Evolutionary conservation across 768 basidiomycete genomes (phyloP), one percentile per base, ranked within the genome.

Genomic region (Pulveroboletus sp.): DNA sequence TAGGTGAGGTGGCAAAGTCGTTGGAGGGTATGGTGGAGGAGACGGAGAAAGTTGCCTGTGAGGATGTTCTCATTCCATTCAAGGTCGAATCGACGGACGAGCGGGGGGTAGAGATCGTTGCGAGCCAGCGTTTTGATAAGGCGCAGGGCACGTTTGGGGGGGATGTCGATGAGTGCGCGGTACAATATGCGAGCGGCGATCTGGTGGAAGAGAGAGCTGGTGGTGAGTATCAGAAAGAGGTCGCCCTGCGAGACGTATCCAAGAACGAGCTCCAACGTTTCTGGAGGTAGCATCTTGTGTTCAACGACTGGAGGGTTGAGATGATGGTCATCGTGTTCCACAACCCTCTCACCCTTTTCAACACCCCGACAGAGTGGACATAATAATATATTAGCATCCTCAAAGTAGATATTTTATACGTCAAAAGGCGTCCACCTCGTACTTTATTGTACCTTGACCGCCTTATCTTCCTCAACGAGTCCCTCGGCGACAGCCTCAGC

Each of bases 401-500:
- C 18, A 52, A 57, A 6, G 31, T 39, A 3, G 12, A 21, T 31
- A 14, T 14, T 17, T 12, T 26, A 11, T n/a, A 30, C 17, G 18
- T 21, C 21, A 21, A 17, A 28, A 6, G n/a, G 45, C 37, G 17
- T 47, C 21, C 21, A 3, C 21, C 21, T 3, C 21, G 21, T 21
- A 3, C 21, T 21, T 48, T 61, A 68, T 39, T 67, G 65, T 3
- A 62, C 63, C 40, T 69, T 67, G 50, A 48, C 51, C 10, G 53
- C 51, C 59, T 67, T 67, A 3, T 31, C 32, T 5, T 38, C 33
- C 9, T n/a, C 3, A 6, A 46, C 2, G 53, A 61, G 73, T 64
- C 52, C 68, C 48, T 69, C 69, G 0, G 75, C 80, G 39, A 76
- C 74, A 1, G 81, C 79, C 69, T 89, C 90, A 6, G 86, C 85